Base-by-base conservation (phyloP, 1,139 yeast species). In the Saccharomyces hybrid region DNA sequence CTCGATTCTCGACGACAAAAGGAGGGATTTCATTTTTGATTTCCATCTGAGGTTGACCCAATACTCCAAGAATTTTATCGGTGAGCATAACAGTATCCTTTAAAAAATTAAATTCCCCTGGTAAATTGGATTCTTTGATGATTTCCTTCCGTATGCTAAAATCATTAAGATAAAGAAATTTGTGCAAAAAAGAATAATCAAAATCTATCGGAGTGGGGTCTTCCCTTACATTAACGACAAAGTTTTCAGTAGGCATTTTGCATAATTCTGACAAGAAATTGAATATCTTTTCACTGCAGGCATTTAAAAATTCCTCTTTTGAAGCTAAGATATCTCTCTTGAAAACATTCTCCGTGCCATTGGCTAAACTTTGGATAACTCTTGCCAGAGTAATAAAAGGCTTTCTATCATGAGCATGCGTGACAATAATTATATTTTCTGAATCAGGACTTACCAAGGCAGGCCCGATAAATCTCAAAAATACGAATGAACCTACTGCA, bases 401-500 rank as follows among this genome's bases (percentile, higher is more conserved):
- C 60, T 96, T 78, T 61, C 90, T 85, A 8, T 84, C 81, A 44
- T 75, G 78, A 7, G 69, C 60, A 71, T 72, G 63, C 63, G 75
- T 64, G 34, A 65, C 62, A 25, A 67, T 67, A 5, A 75, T 70
- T 38, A 81, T 75, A 25, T 75, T 75, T 54, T 86, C 81, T 2
- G 89, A 78, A 59, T 89, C 96, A 0, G 97, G 97, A 38, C 91
- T 84, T 13, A 91, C 91, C 57, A 91, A 82, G 0, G 96, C 96
- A 9, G 99, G 98, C 65, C 95, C 90, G 58, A 89, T 79, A 62
- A 88, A 86, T 58, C 97, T 77, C 60, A 91, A 75, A 65, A 91
- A 91, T 53, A 91, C 76, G 66, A 88, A 91, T 0, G 96, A 90
- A 0, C 97, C 97, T 41, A 90, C 88, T 0, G 96, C 91, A 28